These are phyloP conservation scores for Paramecium caudatum DNA, from an alignment of 73 alveolate genomes.

Conservation along the genomic window DNA sequence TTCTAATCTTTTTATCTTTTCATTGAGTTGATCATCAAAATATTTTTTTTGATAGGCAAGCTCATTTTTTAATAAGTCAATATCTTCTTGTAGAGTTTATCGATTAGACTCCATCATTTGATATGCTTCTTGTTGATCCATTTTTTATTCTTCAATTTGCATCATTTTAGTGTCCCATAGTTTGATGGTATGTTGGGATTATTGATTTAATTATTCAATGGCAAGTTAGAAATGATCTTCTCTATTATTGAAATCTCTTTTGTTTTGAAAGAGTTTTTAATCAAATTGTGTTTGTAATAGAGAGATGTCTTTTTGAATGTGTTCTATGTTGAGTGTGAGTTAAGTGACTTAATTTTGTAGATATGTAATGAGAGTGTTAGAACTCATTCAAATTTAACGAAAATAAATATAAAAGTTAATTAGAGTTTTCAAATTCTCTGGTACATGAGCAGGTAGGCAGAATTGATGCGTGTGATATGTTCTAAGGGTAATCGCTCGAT, in stretches of 20 bases:
- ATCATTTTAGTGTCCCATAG: neutral
- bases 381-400: slow-evolving; percentile 24
- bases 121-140: slow-evolving; percentile 58
- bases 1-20: slow-evolving; percentile 40
- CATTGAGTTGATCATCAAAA: slow-evolving; percentile 62
- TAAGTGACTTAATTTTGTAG: slow-evolving; percentile 5
- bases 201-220: slow-evolving; percentile 16
- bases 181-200: slow-evolving; percentile 7
- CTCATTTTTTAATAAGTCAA: slow-evolving; percentile 69
- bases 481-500: slow-evolving; percentile 14
- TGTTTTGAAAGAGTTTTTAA: neutral
- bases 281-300: slow-evolving; percentile 14
- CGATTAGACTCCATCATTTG: slow-evolving; percentile 68
- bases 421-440: neutral
- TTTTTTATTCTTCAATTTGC: neutral
- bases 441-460: slow-evolving; percentile 48
- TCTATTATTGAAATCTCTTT: slow-evolving; percentile 30
- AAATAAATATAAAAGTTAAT: slow-evolving; percentile 22
- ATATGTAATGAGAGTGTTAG: neutral
- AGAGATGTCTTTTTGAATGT: slow-evolving; percentile 14
- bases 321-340: slow-evolving; percentile 37
- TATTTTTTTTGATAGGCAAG: slow-evolving; percentile 56
- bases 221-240: neutral
- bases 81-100: slow-evolving; percentile 44
- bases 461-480: neutral